Evolutionary conservation across 306 rosid species (phyloP).

Genomic region (Sechiopsis laciniata): DNA sequence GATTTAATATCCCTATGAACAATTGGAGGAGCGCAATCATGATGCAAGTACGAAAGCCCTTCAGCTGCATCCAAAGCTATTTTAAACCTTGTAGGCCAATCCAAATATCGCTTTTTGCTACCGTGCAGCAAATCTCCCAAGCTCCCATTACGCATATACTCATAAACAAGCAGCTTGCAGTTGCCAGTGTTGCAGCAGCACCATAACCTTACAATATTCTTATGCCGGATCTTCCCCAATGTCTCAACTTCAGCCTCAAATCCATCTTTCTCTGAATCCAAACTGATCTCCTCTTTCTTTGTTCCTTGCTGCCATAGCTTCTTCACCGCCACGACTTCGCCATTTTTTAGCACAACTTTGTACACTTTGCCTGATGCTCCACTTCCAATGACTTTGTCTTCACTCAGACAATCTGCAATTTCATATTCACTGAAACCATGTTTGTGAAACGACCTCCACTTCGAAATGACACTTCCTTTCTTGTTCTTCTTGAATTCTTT

Average conservation of each 20-base stretch:
- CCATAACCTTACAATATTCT: constrained; percentile 70
- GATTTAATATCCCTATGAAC: constrained; percentile 69
- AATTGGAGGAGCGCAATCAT: constrained; percentile 66
- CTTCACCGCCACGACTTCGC: constrained; percentile 71
- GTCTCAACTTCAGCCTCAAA: constrained; percentile 78
- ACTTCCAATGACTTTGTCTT: constrained; percentile 58
- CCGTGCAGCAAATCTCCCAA: constrained; percentile 33
- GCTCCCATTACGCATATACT: too few relatives aligned
- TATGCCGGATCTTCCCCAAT: constrained; percentile 71
- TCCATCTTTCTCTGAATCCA: constrained; percentile 38
- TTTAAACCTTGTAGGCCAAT: constrained; percentile 63
- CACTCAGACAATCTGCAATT: constrained; percentile 46
- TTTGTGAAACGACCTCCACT: constrained; percentile 74
- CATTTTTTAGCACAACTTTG: constrained; percentile 54
- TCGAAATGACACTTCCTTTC: constrained; percentile 36
- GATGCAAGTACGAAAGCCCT: constrained; percentile 77
- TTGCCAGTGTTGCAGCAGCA: constrained; percentile 61
- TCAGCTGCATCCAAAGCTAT: constrained; percentile 78
- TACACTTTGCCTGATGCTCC: constrained; percentile 84
- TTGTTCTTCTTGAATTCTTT: constrained; percentile 42
- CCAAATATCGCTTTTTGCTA: constrained; percentile 41
- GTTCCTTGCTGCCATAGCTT: constrained; percentile 49
- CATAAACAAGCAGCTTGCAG: neutral
- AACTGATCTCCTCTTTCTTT: constrained; percentile 28
- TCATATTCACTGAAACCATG: constrained; percentile 59